Percentiles rank a stretch among this genome's conserved stretches.
Evolutionary conservation across 2,329 filamentous ascomycete species (phyloP).

Genomic region (Grosmannia huntii): DNA sequence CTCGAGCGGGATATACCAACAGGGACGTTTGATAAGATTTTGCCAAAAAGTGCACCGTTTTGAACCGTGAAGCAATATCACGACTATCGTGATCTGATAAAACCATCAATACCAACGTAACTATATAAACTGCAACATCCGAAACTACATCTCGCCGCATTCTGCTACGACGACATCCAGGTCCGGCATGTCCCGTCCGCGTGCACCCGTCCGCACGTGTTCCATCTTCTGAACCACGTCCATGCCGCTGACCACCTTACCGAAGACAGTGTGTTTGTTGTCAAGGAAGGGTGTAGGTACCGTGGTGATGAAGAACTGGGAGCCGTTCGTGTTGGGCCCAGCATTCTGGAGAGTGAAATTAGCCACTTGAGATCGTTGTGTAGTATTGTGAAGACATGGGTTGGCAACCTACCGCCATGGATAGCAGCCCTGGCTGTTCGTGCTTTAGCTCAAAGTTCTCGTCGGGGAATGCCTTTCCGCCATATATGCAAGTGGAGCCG

Average conservation of each 20-base stretch:
- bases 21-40: background rate
- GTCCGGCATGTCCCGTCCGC: conserved; percentile 66
- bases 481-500: conserved; percentile 79
- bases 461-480: conserved; percentile 70
- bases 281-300: conserved; percentile 78
- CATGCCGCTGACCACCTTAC: conserved; percentile 78
- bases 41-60: background rate
- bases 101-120: background rate
- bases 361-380: background rate
- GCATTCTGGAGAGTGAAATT: conserved; percentile 49
- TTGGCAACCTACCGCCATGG: conserved; percentile 66
- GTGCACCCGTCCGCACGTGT: conserved; percentile 66
- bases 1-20: background rate
- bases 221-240: conserved; percentile 89
- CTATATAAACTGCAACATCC: no score
- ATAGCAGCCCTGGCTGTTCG: conserved; percentile 65
- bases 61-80: background rate
- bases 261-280: conserved; percentile 91
- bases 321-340: conserved; percentile 84
- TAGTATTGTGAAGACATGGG: background rate
- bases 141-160: conserved; percentile 77
- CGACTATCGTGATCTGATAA: no score
- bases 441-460: conserved; percentile 81
- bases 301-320: conserved; percentile 95
- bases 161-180: conserved; percentile 73